These are phyloP conservation scores for Polyporus arcularius DNA, from an alignment of 768 basidiomycete genomes.

Conservation along the genomic window DNA sequence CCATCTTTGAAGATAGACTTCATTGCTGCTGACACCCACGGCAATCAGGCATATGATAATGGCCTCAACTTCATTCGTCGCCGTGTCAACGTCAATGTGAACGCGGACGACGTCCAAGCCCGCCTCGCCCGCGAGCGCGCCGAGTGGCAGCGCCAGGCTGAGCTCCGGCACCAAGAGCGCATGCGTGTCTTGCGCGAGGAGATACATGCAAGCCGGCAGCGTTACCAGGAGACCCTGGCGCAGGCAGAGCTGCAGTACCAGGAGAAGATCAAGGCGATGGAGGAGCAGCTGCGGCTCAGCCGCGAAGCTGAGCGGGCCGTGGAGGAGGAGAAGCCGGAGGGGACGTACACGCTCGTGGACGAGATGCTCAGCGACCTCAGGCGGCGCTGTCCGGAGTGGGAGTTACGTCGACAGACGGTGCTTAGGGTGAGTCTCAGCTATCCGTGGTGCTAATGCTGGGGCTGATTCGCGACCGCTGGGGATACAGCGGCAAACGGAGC, in stretches of 20 bases:
- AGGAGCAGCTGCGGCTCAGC: conserved; percentile 24
- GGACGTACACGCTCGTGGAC: conserved; percentile 38
- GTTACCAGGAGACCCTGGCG: conserved; percentile 25
- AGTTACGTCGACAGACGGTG: conserved; percentile 51
- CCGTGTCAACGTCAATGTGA: conserved; percentile 10
- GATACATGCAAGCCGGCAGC: conserved; percentile 25
- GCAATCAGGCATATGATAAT: conserved; percentile 29
- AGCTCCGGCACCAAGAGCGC: conserved; percentile 51
- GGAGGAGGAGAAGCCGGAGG: conserved; percentile 23
- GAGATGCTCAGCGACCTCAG: conserved; percentile 58
- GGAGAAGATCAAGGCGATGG: conserved; percentile 41
- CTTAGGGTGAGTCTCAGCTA: conserved; percentile 44
- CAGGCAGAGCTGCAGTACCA: conserved; percentile 29
- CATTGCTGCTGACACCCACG: neutral
- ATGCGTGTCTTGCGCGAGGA: conserved; percentile 42
- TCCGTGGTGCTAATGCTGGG: neutral
- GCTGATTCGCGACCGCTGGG: conserved; percentile 5
- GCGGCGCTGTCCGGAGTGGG: conserved; percentile 62
- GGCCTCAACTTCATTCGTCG: conserved; percentile 29
- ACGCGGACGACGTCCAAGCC: conserved; percentile 22
- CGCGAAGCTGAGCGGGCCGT: conserved; percentile 42
- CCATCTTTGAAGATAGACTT: neutral
- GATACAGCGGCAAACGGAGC: conserved; percentile 23
- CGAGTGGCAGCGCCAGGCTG: conserved; percentile 40
- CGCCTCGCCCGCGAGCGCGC: conserved; percentile 29